These are phyloP conservation scores for Plantago coronopus DNA, from an alignment of 305 asterid species.

Conservation along the genomic window DNA sequence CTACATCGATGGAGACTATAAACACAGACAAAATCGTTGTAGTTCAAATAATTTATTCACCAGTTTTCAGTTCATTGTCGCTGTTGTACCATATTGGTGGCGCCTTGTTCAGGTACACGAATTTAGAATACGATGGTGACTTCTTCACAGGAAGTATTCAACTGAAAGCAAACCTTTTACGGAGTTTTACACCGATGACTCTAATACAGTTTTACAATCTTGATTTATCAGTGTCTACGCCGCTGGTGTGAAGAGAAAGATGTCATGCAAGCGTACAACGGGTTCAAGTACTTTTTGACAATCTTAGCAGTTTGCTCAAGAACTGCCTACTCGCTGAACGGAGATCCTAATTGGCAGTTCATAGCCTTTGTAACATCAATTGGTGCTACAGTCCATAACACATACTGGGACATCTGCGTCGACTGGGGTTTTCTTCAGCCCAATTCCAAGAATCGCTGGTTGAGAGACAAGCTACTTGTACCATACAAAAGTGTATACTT, in stretches of 20 bases:
- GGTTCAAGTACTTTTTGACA: too few relatives aligned
- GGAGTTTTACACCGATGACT: too few relatives aligned
- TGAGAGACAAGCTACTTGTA: conserved; percentile 54
- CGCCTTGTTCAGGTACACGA: conserved; percentile 46
- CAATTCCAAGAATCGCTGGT: conserved; percentile 38
- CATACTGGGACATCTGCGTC: conserved; percentile 48
- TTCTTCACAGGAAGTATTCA: too few relatives aligned
- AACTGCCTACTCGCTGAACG: conserved; percentile 38
- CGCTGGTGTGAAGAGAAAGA: too few relatives aligned
- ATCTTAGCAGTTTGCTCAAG: conserved; percentile 17
- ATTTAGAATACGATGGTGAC: too few relatives aligned
- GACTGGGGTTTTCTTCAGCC: conserved; percentile 54
- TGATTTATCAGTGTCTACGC: too few relatives aligned
- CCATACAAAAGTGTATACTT: conserved; percentile 42
- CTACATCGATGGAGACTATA: conserved; percentile 55
- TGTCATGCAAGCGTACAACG: too few relatives aligned
- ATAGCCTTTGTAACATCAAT: conserved; percentile 36
- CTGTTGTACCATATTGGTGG: conserved; percentile 44
- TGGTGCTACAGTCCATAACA: conserved; percentile 34
- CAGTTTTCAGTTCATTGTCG: conserved; percentile 40
- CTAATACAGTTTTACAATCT: too few relatives aligned
- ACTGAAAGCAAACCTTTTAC: too few relatives aligned
- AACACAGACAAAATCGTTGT: conserved; percentile 33
- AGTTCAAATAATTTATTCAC: conserved; percentile 25
- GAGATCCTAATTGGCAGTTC: conserved; percentile 29